Evolutionary conservation across 805 yeast species (phyloP), one percentile per base, ranked within the genome.

Genomic region (Ogataea trehaloabstinens): DNA sequence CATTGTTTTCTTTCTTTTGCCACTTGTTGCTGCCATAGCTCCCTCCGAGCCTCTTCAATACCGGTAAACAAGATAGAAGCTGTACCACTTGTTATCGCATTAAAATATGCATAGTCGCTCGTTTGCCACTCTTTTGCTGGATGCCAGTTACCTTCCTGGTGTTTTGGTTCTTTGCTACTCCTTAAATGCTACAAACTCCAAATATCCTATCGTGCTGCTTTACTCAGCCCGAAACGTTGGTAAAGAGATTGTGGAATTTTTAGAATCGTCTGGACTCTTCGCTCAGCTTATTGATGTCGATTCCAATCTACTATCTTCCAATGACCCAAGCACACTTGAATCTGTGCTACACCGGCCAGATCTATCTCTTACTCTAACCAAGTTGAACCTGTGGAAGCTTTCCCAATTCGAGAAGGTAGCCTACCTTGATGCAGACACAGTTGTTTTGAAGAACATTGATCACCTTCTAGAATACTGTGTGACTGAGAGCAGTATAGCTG

Each of bases 391-490:
- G 22, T 82, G 86, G 85, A 55, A 60, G 20, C 66, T 58, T 32
- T 44, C 44, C 10, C 41, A 61, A 13, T 73, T 61, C 51, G 74
- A 73, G 10, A 69, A 65, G 36, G 57, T 83, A 1, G 55, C 82
- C 13, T 84, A 80, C 54, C 54, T 84, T 40, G 93, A 84, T 58
- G 67, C 79, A 2, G 93, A 84, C 58, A 46, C 52, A 11, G 34
- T 58, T 15, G 68, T 85, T 3, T 56, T 80, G 28, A 50, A 63
- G 27, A 57, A 61, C 8, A 39, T 68, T 2, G 66, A 62, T 40
- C 38, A 44, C 11, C 35, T 64, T 15, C 58, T 64, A 38, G 41
- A 40, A 4, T 11, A n/a, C 52, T 57, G 18, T 46, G 56, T 39
- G 46, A 52, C 11, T 29, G 44, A 34, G 32, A 46, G 27, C 51